Evolutionary conservation across 345 rosid species (phyloP), one percentile per base, ranked within the genome.

Genomic region (Stellera chamaejasme): DNA sequence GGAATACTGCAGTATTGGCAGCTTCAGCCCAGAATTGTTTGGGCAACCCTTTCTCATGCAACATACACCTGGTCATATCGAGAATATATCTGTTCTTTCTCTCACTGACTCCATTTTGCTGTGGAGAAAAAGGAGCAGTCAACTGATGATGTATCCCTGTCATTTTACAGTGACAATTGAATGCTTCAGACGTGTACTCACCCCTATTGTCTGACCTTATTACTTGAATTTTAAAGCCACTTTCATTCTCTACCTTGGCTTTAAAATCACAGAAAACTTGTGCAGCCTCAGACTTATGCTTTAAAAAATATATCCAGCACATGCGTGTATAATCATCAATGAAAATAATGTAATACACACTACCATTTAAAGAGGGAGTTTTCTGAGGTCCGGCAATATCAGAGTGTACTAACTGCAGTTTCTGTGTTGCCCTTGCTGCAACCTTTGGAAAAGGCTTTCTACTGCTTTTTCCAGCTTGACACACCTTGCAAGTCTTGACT

Each of bases 21-120:
- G 50, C 55, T 47, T 63, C 48, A 10, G 50, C 65, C 65, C 58
- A 61, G 25, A 50, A 61, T 11, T 52, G 10, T 50, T 61, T 61
- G 2, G 67, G 56, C 3, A 64, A 8, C 9, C 48, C 48, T 25
- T 54, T 63, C 15, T 64, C 62, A 27, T 56, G 10, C 10, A 64
- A 10, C 50, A 49, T 56, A n/a, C n/a, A n/a, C n/a, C n/a, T n/a
- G n/a, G n/a, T n/a, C n/a, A n/a, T n/a, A n/a, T n/a, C n/a, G n/a
- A n/a, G n/a, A n/a, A n/a, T n/a, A n/a, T n/a, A n/a, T n/a, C n/a
- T n/a, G n/a, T n/a, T n/a, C n/a, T n/a, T n/a, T n/a, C n/a, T n/a
- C n/a, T n/a, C n/a, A n/a, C n/a, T n/a, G n/a, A n/a, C n/a, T n/a
- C n/a, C n/a, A n/a, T n/a, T n/a, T n/a, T n/a, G n/a, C n/a, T n/a